Conservation (phyloP, 1,139 yeast species). For the Candida sp. region DNA sequence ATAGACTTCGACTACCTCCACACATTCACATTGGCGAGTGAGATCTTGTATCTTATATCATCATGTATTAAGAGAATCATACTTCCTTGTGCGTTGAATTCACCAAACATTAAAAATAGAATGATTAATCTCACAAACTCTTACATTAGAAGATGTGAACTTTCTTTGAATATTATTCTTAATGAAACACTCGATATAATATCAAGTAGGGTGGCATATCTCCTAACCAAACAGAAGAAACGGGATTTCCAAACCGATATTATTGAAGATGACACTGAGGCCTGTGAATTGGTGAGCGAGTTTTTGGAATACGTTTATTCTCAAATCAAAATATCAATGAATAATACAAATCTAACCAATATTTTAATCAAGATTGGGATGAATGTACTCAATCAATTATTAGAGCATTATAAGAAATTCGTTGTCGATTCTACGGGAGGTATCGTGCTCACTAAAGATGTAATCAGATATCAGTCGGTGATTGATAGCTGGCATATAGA, state of each 20-base stretch:
- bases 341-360: slow-evolving; percentile 50
- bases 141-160: slow-evolving; percentile 66
- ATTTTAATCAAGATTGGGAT: slow-evolving; percentile 60
- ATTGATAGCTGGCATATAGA: slow-evolving; percentile 70
- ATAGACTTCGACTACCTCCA: slow-evolving; percentile 46
- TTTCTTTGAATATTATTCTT: slow-evolving; percentile 64
- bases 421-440: slow-evolving; percentile 84
- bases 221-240: slow-evolving; percentile 44
- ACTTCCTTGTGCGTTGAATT: slow-evolving; percentile 65
- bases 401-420: slow-evolving; percentile 74
- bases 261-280: slow-evolving; percentile 63
- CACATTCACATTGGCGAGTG: slow-evolving; percentile 55
- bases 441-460: slow-evolving; percentile 77
- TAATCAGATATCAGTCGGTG: slow-evolving; percentile 70
- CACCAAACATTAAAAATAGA: slow-evolving; percentile 58
- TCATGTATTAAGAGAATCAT: slow-evolving; percentile 70
- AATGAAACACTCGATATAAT: slow-evolving; percentile 53
- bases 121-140: slow-evolving; percentile 66
- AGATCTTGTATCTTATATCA: slow-evolving; percentile 64
- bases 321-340: slow-evolving; percentile 33
- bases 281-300: slow-evolving; percentile 62
- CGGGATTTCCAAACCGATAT: slow-evolving; percentile 36
- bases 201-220: slow-evolving; percentile 42
- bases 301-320: slow-evolving; percentile 47
- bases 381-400: slow-evolving; percentile 54